Evolutionary conservation across 495 filamentous ascomycete species (phyloP), one percentile per base, ranked within the genome.

Genomic region (Penicillium taxi): DNA sequence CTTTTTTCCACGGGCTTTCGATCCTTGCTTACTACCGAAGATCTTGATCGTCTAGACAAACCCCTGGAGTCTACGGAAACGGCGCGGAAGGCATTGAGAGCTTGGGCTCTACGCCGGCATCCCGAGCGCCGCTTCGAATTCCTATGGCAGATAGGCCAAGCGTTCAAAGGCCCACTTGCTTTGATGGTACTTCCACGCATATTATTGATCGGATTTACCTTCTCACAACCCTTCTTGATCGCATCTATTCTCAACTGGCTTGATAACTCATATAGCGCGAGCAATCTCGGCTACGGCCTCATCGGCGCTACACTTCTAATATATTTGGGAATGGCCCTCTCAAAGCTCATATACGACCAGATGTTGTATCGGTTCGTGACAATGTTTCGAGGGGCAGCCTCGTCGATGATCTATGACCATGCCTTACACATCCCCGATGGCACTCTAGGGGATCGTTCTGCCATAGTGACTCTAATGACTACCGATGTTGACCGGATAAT

Each of bases 1-100:
- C 31, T 48, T 5, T 43, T 48, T 31, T 16, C 9, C 5, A 9
- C 14, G 7, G 33, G 33, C n/a, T 35, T 26, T 9, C 23, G 33
- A 26, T 35, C 33, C 11, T 26, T 26, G 6, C 23, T 25, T 15
- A 26, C 33, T 26, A 14, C 12, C 5, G 12, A 9, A 2, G 21
- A 35, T 35, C 22, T 35, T 26, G 7, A 32, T 32, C 7, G 2
- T 20, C 30, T 32, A 0, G 30, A 32, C 16, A 32, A 32, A 11
- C 30, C 30, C 16, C 30, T 32, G 9, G 2, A 32, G 30, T 32
- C 30, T 11, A 16, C 15, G 6, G 15, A n/a, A 20, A 20, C 30
- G 17, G 30, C 30, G 9, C 1, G 9, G 16, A 32, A 18, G 30
- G 16, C 30, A 1, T 11, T 11, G 17, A 20, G 11, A 32, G 30